A percentile compares a stretch with the other conserved stretches of the same genome.
These are phyloP conservation scores for Hygrocybe coccinea DNA, from an alignment of 768 basidiomycete species.

Conservation along the genomic window DNA sequence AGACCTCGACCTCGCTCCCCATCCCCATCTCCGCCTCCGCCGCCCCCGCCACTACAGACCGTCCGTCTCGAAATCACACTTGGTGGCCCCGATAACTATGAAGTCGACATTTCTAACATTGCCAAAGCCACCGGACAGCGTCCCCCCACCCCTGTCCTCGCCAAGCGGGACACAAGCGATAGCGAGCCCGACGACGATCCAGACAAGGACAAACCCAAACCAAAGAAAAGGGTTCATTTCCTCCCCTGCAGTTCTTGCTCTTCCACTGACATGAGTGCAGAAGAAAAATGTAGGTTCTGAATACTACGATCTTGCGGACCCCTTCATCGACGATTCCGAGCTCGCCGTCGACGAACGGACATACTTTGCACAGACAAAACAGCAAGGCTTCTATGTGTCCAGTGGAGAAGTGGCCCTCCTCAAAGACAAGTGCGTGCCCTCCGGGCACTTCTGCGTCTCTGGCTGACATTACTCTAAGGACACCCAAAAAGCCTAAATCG, in stretches of 20 bases:
- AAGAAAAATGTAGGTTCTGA: constrained; percentile 35
- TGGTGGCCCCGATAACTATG: constrained; percentile 71
- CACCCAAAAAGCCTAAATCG: constrained; percentile 70
- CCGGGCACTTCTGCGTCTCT: constrained; percentile 19
- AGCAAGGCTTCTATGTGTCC: constrained; percentile 90
- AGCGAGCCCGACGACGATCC: constrained; percentile 49
- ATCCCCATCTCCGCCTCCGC: constrained; percentile 52
- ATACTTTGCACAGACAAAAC: constrained; percentile 86
- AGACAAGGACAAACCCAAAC: constrained; percentile 15
- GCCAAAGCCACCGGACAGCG: constrained; percentile 66
- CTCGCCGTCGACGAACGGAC: constrained; percentile 85
- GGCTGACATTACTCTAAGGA: constrained; percentile 27
- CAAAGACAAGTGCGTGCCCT: constrained; percentile 58
- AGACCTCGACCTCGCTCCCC: constrained; percentile 32
- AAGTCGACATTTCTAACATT: constrained; percentile 56
- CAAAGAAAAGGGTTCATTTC: constrained; percentile 32
- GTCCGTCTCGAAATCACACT: constrained; percentile 65
- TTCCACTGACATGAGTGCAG: not conserved
- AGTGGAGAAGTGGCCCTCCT: constrained; percentile 82
- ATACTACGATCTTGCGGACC: constrained; percentile 88
- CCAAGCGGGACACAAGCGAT: constrained; percentile 49
- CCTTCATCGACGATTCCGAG: constrained; percentile 98
- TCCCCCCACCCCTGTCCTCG: constrained; percentile 47
- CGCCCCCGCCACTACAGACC: constrained; percentile 53
- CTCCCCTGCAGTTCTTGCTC: not conserved